Base-by-base conservation (phyloP, 2,329 filamentous ascomycete species). In the Apiospora kogelbergensis region DNA sequence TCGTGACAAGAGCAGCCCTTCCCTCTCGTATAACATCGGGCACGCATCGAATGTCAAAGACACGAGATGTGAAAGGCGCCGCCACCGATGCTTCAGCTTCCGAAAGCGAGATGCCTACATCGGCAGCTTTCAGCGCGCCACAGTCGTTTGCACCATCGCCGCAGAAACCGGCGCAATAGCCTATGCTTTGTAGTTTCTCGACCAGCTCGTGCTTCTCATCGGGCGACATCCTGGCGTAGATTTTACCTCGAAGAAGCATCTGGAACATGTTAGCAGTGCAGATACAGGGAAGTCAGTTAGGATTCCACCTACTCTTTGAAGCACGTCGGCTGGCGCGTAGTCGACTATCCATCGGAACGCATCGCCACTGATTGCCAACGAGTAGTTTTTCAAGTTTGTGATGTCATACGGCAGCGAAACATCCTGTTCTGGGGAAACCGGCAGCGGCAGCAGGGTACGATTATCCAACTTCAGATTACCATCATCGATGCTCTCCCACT, bases 131-230 rank as follows among this genome's bases (percentile, higher is more conserved):
- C 72, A 99, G 84, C 7, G 96, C 97, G 73, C 95, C 96, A 74
- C 96, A 99, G 79, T 99, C 96, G 77, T 99, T 99, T 33, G 96
- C 96, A 48, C 96, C 96, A 78, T 99, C 96, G 60, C 96, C 96
- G 76, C 96, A 99, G 81, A 99, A 99, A 37, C 96, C 96, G 73
- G 90, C 93, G 74, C 93, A 97, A 80, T 98, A 99, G 78, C 95
- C 95, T 72, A 99, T 94, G 74, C 93, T 95, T 79, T 99, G 97
- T 3, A 99, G 86, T 79, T 98, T 99, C 79, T 98, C 96, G 2
- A 99, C 94, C 1, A 99, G 85, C 79, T 99, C 97, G 77, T 98
- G 95, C 79, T 99, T 99, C 80, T 99, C 96, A 78, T 99, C 97
- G 0, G 96, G 97, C 1, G 95, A 98, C 96, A 99, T 99, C 74